These are phyloP conservation scores for Acanthamoeba divionensis DNA, from an alignment of 208 protist genomes.

Conservation along the genomic window DNA sequence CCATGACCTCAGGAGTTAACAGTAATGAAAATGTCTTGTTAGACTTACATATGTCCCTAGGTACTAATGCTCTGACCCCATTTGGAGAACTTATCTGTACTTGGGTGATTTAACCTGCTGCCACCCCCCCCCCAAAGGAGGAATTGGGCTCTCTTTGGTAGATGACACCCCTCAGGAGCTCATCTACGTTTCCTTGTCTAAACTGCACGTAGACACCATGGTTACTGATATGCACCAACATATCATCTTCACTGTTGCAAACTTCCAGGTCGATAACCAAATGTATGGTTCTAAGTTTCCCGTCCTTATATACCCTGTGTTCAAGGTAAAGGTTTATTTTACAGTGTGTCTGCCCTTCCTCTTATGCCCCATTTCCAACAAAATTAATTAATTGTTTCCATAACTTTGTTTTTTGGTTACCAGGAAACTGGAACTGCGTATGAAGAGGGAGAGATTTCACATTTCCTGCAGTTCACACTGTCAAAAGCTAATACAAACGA, in stretches of 20 bases:
- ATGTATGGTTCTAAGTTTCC: not conserved
- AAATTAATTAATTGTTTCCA: not conserved
- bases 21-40: too few relatives aligned
- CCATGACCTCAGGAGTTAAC: too few relatives aligned
- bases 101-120: too few relatives aligned
- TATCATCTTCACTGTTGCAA: not conserved
- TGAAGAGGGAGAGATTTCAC: not conserved
- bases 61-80: too few relatives aligned
- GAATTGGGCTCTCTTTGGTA: slow-evolving; percentile 1
- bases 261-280: slow-evolving; percentile 44
- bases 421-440: not conserved
- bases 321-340: too few relatives aligned
- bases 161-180: slow-evolving; percentile 44
- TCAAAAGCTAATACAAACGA: not conserved
- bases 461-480: slow-evolving; percentile 18
- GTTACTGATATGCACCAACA: slow-evolving; percentile 28
- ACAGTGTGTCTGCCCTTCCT: not conserved
- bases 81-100: too few relatives aligned
- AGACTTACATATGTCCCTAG: too few relatives aligned
- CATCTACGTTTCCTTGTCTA: not conserved
- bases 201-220: not conserved
- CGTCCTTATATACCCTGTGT: slow-evolving; percentile 44
- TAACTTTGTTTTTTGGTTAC: not conserved
- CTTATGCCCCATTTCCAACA: not conserved
- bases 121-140: too few relatives aligned